Evolutionary conservation across 176 grass and related monocot genomes (phyloP), one percentile per base, ranked within the genome.

Genomic region (Zizania latifolia): DNA sequence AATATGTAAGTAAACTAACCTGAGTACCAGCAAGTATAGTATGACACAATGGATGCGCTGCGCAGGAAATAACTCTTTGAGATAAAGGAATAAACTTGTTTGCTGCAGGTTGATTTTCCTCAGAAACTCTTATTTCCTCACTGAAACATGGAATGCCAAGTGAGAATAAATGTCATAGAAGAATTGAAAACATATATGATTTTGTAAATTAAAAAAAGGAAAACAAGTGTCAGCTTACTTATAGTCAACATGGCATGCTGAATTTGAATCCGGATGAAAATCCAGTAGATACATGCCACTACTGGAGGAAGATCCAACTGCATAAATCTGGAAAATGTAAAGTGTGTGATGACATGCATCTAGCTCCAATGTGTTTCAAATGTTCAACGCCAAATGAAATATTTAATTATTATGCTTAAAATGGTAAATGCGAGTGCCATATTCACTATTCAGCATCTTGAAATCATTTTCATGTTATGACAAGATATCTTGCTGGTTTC

Each of bases 231-330:
- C 21, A 77, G 54, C 86, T 85, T 32, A 98, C 94, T 75, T 83
- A 84, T 93, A 89, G 71, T 94, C 79, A 3, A 98, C 85, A 71
- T 98, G 94, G 61, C 90, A 98, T 81, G 89, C 70, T 0, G 88
- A 93, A 36, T 76, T 92, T 83, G 53, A 86, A 84, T 89, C 55
- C 65, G 88, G 94, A 88, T 87, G 75, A 78, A 98, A 98, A 73
- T 98, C 88, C 29, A 98, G 50, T 51, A 92, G 67, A 87, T 92
- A 87, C 17, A 94, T 83, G 58, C 86, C 94, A 78, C 81, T 77
- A 78, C 35, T 70, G 39, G 81, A 92, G n/a, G 78, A 89, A 75
- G 90, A 91, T 17, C 89, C 89, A 70, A 98, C 91, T 63, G 84
- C 86, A 87, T 92, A 98, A 59, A 87, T 83, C 94, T 98, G 78